phyloP scores from a whole-genome alignment of 371 early-diverging fungal species.

The Mucor velutinosus region DNA sequence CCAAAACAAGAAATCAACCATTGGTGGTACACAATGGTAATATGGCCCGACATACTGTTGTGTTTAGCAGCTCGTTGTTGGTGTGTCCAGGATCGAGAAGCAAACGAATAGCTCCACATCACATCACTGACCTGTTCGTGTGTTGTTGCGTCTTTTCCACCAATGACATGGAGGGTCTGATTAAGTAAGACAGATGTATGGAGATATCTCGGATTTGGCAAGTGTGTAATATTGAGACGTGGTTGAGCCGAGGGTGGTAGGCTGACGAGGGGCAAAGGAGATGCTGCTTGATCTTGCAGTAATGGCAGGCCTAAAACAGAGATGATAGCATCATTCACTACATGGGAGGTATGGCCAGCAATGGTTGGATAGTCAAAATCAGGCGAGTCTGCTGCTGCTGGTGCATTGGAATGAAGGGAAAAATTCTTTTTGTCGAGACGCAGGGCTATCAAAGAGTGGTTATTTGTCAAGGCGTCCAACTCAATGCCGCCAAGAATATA shows the following conservation, averaged over 20 bases:
- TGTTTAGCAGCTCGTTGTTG: neutral
- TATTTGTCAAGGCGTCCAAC: neutral
- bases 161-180: constrained; percentile 9
- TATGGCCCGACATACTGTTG: constrained; percentile 16
- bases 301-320: constrained; percentile 14
- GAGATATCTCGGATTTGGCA: constrained; percentile 12
- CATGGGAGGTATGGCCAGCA: constrained; percentile 21
- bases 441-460: constrained; percentile 13
- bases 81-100: neutral
- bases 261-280: neutral
- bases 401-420: constrained; percentile 4
- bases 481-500: constrained; percentile 22
- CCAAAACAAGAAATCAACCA: constrained; percentile 37
- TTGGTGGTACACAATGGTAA: constrained; percentile 15
- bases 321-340: constrained; percentile 7
- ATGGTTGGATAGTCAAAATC: neutral
- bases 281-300: neutral
- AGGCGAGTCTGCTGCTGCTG: neutral
- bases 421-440: constrained; percentile 8
- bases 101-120: constrained; percentile 10
- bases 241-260: neutral
- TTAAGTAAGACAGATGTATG: constrained; percentile 15
- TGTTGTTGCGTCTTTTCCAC: constrained; percentile 1
- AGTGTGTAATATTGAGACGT: neutral
- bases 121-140: constrained; percentile 4